phyloP scores from a whole-genome alignment of 768 basidiomycete genomes.

The Cytidiella melzeri region DNA sequence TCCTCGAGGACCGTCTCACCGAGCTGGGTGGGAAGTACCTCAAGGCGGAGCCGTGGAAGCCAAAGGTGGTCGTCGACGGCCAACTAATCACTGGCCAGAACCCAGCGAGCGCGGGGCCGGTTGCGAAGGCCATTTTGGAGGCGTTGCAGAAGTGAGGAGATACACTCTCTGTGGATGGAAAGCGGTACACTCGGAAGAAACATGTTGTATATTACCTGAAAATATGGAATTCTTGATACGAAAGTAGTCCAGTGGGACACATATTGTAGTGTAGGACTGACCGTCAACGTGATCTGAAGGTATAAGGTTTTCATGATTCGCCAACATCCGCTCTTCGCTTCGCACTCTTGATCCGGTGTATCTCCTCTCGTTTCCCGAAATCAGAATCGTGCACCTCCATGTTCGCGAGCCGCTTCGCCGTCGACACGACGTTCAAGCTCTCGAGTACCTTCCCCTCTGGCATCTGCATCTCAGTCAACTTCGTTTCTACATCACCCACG shows the following conservation, averaged over 20 bases:
- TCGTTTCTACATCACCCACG: constrained; percentile 45
- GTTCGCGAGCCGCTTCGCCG: constrained; percentile 86
- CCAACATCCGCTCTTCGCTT: constrained; percentile 23
- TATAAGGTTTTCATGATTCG: not conserved
- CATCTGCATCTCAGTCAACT: constrained; percentile 66
- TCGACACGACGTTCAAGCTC: constrained; percentile 82
- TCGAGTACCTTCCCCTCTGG: constrained; percentile 81
- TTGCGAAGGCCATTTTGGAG: constrained; percentile 54
- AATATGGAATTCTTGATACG: not conserved
- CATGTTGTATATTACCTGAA: not conserved
- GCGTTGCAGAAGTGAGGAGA: constrained; percentile 29
- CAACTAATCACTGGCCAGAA: constrained; percentile 70
- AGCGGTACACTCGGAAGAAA: not conserved
- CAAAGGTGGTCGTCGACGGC: constrained; percentile 52
- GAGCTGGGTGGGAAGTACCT: constrained; percentile 61
- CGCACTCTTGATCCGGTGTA: constrained; percentile 58
- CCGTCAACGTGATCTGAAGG: too few relatives aligned
- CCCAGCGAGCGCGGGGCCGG: constrained; percentile 52
- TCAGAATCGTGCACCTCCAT: constrained; percentile 90
- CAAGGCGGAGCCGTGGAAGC: constrained; percentile 35
- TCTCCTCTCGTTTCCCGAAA: constrained; percentile 86
- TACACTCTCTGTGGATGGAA: too few relatives aligned
- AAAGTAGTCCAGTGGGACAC: not conserved
- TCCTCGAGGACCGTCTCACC: constrained; percentile 59
- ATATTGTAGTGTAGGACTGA: too few relatives aligned